Conservation (phyloP, 768 basidiomycete genomes). For the Leccinellum luteum region DNA sequence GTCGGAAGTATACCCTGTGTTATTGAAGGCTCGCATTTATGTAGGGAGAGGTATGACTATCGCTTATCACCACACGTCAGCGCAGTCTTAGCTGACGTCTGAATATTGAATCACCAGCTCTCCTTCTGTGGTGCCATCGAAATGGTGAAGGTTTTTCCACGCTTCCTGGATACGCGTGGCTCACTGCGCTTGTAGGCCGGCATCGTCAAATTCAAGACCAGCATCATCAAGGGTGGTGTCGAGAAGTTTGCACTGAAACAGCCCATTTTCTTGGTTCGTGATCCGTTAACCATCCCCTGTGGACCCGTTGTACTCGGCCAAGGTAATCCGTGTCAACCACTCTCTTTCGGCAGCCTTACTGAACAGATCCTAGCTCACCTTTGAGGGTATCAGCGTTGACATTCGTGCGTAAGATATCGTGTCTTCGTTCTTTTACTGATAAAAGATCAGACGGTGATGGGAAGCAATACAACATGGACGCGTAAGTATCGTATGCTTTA, state of each 20-base stretch:
- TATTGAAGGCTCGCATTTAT: constrained; percentile 7
- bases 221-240: constrained; percentile 71
- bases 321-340: constrained; percentile 34
- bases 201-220: constrained; percentile 67
- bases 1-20: background rate
- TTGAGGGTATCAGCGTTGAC: constrained; percentile 75
- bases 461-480: constrained; percentile 76
- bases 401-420: constrained; percentile 43
- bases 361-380: constrained; percentile 47
- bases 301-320: constrained; percentile 72
- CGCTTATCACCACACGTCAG: background rate
- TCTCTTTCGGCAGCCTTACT: background rate
- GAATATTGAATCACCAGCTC: constrained; percentile 37
- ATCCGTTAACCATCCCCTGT: constrained; percentile 60
- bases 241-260: constrained; percentile 66
- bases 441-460: constrained; percentile 58
- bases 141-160: constrained; percentile 43
- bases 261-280: constrained; percentile 50
- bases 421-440: constrained; percentile 1
- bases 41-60: constrained; percentile 60
- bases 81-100: background rate
- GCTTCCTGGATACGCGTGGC: background rate
- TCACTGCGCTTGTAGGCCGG: constrained; percentile 46
- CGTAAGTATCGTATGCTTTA: constrained; percentile 37
- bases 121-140: constrained; percentile 79